Conservation (phyloP, 1,284 basidiomycete genomes). For the Inonotus hispidus region DNA sequence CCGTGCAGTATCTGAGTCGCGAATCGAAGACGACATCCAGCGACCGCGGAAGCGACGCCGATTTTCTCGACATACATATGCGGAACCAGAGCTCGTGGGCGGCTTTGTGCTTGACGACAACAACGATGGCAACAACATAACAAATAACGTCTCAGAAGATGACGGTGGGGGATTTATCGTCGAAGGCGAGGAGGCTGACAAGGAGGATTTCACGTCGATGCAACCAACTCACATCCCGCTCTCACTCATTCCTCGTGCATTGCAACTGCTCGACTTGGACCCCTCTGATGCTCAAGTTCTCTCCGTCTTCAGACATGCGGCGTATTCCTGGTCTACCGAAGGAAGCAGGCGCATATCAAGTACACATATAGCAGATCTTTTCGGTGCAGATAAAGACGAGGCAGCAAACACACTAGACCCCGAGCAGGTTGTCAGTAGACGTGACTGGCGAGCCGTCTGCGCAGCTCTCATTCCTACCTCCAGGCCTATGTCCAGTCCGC, state of each 20-base stretch:
- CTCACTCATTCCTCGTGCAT: conserved; percentile 53
- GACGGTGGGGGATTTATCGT: background rate
- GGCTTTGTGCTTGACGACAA: conserved; percentile 9
- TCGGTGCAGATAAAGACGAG: conserved; percentile 21
- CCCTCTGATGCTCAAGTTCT: conserved; percentile 66
- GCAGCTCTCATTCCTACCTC: conserved; percentile 51
- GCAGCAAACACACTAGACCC: conserved; percentile 13
- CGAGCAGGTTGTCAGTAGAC: conserved; percentile 38
- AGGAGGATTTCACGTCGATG: background rate
- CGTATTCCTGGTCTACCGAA: conserved; percentile 50
- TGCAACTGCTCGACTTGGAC: conserved; percentile 55
- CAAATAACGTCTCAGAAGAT: background rate
- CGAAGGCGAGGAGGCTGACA: background rate
- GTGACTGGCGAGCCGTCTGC: conserved; percentile 73
- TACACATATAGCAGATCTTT: background rate
- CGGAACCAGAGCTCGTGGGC: conserved; percentile 3
- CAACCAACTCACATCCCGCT: conserved; percentile 39
- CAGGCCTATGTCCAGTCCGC: conserved; percentile 20
- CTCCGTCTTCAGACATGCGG: conserved; percentile 64
- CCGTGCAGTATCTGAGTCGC: conserved; percentile 9
- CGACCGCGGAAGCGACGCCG: conserved; percentile 13
- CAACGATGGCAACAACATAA: background rate
- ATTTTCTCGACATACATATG: background rate
- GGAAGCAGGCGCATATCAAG: background rate
- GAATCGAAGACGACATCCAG: background rate